Evolutionary conservation across 441 rosid species (phyloP).

Genomic region (Croton setiger): DNA sequence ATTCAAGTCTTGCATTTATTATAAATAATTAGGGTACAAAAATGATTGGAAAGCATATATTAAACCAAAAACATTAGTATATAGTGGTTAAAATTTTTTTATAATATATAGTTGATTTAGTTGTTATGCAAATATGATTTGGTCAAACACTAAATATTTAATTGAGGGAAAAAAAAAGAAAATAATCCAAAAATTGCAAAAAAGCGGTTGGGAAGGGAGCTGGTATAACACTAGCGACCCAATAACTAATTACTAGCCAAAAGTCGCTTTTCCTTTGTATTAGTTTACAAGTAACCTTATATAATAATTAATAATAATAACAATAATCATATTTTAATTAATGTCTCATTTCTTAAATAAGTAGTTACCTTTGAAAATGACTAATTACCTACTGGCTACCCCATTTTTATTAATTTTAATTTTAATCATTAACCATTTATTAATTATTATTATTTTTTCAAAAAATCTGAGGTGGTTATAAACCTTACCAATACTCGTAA

Average conservation of each 20-base stretch:
- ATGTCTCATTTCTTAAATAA: conserved; percentile 20
- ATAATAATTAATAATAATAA: too few species aligned
- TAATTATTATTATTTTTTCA: background rate
- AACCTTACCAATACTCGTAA: too few species aligned
- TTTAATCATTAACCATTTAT: background rate
- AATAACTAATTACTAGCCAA: conserved; percentile 58
- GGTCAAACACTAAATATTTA: conserved; percentile 7
- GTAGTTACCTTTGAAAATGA: conserved; percentile 29
- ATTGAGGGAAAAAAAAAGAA: background rate
- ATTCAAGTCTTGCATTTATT: too few species aligned
- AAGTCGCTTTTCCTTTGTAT: conserved; percentile 64
- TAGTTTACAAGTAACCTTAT: conserved; percentile 26
- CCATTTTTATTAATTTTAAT: too few species aligned
- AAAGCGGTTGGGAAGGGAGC: conserved; percentile 31
- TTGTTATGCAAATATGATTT: conserved; percentile 22
- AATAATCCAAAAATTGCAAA: background rate
- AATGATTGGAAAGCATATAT: too few species aligned
- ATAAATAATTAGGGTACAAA: too few species aligned
- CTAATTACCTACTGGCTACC: conserved; percentile 22
- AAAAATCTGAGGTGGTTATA: background rate
- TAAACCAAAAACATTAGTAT: too few species aligned
- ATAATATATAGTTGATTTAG: background rate
- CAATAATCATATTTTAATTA: background rate
- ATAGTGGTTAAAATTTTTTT: too few species aligned
- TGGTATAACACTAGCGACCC: conserved; percentile 41